Evolutionary conservation across 805 yeast genomes (phyloP).

Genomic region (Cyberlindnera maclurae): DNA sequence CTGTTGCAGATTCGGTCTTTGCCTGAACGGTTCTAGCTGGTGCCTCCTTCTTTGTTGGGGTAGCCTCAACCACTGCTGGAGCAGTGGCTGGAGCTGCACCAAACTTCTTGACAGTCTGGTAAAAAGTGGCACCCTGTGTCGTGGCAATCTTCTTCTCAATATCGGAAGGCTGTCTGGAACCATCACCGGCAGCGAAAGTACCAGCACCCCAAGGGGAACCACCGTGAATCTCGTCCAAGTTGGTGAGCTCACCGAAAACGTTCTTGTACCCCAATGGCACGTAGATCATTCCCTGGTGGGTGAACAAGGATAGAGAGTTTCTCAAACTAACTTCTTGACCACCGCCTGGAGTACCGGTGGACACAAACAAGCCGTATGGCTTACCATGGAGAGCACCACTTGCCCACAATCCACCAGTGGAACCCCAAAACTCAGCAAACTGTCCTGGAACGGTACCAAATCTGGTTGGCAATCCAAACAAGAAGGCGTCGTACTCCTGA

Average conservation of each 20-base stretch:
- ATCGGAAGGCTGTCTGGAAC: slow-evolving; percentile 58
- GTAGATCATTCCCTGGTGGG: slow-evolving; percentile 71
- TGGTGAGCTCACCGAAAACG: slow-evolving; percentile 46
- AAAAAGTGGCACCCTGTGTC: slow-evolving; percentile 63
- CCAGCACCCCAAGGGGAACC: slow-evolving; percentile 89
- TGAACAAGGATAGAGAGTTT: slow-evolving; percentile 48
- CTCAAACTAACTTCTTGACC: slow-evolving; percentile 69
- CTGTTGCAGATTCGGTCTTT: slow-evolving; percentile 11
- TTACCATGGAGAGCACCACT: slow-evolving; percentile 61
- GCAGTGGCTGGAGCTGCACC: slow-evolving; percentile 5
- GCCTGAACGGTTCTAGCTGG: slow-evolving; percentile 16
- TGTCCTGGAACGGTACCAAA: slow-evolving; percentile 76
- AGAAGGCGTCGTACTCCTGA: slow-evolving; percentile 63
- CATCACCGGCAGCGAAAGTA: slow-evolving; percentile 66
- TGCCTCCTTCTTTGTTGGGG: slow-evolving; percentile 6
- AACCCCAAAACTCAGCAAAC: slow-evolving; percentile 66
- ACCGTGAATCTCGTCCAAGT: slow-evolving; percentile 65
- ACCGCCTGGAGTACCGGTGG: slow-evolving; percentile 69
- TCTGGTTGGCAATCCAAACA: slow-evolving; percentile 85
- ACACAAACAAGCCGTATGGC: slow-evolving; percentile 63
- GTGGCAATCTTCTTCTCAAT: slow-evolving; percentile 58
- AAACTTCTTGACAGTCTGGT: slow-evolving; percentile 33
- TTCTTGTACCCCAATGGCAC: slow-evolving; percentile 69
- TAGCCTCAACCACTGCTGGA: slow-evolving; percentile 6
- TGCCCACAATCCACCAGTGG: slow-evolving; percentile 73